Evolutionary conservation across 306 rosid species (phyloP).

Genomic region (Cucumis melo): DNA sequence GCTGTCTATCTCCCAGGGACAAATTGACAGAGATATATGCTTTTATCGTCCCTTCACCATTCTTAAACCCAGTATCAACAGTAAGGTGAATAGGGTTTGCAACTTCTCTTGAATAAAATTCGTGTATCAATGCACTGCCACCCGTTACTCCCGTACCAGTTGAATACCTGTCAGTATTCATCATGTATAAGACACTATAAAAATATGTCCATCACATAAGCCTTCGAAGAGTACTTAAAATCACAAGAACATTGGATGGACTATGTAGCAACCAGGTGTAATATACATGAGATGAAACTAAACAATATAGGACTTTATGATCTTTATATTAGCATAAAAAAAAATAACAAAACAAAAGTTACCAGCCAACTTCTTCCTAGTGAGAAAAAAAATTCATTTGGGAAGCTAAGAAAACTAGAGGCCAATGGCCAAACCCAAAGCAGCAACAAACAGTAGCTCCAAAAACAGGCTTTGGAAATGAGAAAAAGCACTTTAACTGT

Average conservation of each 20-base stretch:
- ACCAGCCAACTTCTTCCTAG: not conserved
- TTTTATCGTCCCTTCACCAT: constrained; percentile 54
- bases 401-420: not conserved
- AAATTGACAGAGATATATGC: constrained; percentile 63
- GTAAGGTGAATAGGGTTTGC: constrained; percentile 81
- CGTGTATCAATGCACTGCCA: constrained; percentile 82
- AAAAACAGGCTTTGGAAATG: not conserved
- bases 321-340: not conserved
- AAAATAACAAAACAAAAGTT: not conserved
- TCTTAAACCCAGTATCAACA: constrained; percentile 79
- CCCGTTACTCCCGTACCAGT: constrained; percentile 88
- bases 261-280: not conserved
- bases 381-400: not conserved
- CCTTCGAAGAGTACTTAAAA: not conserved
- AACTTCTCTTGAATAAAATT: constrained; percentile 82
- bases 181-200: not conserved
- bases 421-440: not conserved
- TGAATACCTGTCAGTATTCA: constrained; percentile 53
- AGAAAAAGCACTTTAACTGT: not conserved
- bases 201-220: not conserved
- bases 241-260: not conserved
- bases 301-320: not conserved
- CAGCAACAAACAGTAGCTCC: not conserved
- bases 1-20: constrained; percentile 75
- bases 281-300: not conserved